Conservation (phyloP, 23 red algal genomes). For the Gracilaria vermiculophylla region DNA sequence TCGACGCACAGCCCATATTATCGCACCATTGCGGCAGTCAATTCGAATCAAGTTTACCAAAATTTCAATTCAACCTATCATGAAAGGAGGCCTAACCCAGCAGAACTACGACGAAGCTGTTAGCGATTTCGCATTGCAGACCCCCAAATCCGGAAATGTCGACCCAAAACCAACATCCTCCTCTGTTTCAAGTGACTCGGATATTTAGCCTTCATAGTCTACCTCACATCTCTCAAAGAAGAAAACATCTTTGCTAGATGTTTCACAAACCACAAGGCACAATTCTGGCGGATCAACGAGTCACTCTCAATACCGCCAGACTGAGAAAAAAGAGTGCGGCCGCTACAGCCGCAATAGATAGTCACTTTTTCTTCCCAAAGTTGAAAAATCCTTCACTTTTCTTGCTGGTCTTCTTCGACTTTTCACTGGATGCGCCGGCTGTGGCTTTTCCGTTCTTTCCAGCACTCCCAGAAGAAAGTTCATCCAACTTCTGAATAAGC, state of each 20-base stretch:
- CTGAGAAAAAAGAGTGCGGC: background rate
- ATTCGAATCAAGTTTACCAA: conserved; percentile 20
- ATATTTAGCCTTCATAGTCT: too few species aligned
- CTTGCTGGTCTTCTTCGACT: conserved; percentile 47
- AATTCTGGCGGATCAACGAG: background rate
- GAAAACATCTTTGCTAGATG: too few species aligned
- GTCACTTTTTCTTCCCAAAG: conserved; percentile 69
- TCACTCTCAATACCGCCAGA: background rate
- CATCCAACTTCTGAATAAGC: conserved; percentile 64
- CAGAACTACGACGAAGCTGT: background rate
- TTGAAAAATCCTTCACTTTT: conserved; percentile 68
- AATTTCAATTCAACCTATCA: conserved; percentile 14
- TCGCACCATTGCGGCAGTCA: background rate
- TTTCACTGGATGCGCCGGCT: conserved; percentile 11
- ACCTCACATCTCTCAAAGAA: too few species aligned
- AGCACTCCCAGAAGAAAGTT: conserved; percentile 23
- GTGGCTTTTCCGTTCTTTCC: conserved; percentile 25
- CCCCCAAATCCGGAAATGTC: background rate
- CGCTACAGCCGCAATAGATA: background rate
- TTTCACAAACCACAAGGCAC: too few species aligned
- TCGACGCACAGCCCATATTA: background rate
- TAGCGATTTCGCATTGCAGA: background rate
- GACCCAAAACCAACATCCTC: too few species aligned
- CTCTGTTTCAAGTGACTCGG: background rate
- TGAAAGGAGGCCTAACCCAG: background rate